Conservation (phyloP, 108 stramenopile genomes). For the Fragilaria radians region DNA sequence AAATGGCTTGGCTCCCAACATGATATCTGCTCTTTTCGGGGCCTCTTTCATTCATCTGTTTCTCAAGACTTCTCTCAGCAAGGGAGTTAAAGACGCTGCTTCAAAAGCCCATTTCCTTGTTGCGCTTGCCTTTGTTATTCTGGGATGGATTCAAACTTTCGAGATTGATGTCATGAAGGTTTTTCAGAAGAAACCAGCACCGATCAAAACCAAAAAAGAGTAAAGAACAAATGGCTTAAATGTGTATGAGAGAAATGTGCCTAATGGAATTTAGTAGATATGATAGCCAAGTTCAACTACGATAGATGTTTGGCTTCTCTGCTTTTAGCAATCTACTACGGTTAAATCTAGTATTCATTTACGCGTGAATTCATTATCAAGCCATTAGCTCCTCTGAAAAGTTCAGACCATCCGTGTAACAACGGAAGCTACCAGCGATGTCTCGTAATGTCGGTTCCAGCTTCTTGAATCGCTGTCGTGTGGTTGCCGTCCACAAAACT, state of each 20-base stretch:
- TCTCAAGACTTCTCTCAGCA: conserved; percentile 48
- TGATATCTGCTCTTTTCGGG: conserved; percentile 66
- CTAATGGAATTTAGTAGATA: too few species aligned
- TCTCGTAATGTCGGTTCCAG: conserved; percentile 51
- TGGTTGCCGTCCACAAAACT: conserved; percentile 79
- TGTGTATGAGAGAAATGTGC: too few species aligned
- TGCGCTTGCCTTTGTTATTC: conserved; percentile 64
- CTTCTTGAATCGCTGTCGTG: conserved; percentile 69
- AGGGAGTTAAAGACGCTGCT: conserved; percentile 50
- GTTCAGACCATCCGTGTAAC: conserved; percentile 78
- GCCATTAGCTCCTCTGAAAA: conserved; percentile 22
- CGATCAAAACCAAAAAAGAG: background rate
- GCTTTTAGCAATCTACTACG: too few species aligned
- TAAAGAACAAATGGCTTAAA: background rate
- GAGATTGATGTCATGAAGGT: background rate
- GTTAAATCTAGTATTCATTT: too few species aligned
- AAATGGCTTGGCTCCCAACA: conserved; percentile 63
- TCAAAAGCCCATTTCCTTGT: conserved; percentile 68
- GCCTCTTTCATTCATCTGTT: conserved; percentile 76
- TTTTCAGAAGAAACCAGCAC: background rate
- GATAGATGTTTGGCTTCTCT: too few species aligned
- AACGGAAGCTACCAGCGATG: conserved; percentile 69
- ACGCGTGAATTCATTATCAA: too few species aligned
- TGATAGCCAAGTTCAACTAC: too few species aligned
- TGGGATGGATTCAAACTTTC: background rate